A percentile compares a stretch with the other conserved stretches of the same genome.
Conservation (phyloP, 352 stramenopile species). For the Phytophthora palmivora region DNA sequence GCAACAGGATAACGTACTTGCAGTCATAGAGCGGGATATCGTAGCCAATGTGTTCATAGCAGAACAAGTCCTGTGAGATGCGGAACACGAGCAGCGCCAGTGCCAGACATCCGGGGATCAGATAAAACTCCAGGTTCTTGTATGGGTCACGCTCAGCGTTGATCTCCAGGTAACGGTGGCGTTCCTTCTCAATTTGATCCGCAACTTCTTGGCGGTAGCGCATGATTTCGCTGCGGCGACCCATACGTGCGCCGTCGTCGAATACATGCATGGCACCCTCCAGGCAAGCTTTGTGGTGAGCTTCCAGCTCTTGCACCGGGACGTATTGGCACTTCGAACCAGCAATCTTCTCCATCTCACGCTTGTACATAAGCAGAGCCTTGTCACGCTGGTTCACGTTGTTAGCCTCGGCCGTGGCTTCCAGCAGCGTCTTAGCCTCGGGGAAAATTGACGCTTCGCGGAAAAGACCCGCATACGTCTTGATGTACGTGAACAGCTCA, state of each 20-base stretch:
- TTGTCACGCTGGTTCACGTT: slow-evolving; percentile 95
- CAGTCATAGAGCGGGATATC: slow-evolving; percentile 90
- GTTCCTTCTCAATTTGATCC: slow-evolving; percentile 91
- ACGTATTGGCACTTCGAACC: slow-evolving; percentile 91
- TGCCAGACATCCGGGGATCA: slow-evolving; percentile 92
- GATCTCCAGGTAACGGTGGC: slow-evolving; percentile 92
- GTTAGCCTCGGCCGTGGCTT: slow-evolving; percentile 97
- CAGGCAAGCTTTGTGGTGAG: slow-evolving; percentile 89
- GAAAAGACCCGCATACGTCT: slow-evolving; percentile 97
- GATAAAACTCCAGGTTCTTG: slow-evolving; percentile 94
- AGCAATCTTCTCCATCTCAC: slow-evolving; percentile 93
- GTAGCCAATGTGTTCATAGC: slow-evolving; percentile 87
- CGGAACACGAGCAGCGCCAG: slow-evolving; percentile 90
- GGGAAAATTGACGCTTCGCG: slow-evolving; percentile 96
- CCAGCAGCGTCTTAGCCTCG: slow-evolving; percentile 97
- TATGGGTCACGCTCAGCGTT: slow-evolving; percentile 97
- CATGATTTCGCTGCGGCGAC: slow-evolving; percentile 90
- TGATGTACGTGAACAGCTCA: slow-evolving; percentile 97
- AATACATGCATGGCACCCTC: slow-evolving; percentile 91
- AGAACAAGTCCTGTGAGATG: slow-evolving; percentile 84
- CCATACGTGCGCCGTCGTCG: slow-evolving; percentile 96
- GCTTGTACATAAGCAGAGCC: slow-evolving; percentile 91
- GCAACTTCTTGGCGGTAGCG: slow-evolving; percentile 85
- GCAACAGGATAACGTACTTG: slow-evolving; percentile 71
- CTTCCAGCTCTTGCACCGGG: slow-evolving; percentile 86